phyloP scores from a whole-genome alignment of 768 basidiomycete genomes.

The Termitomyces sp. region DNA sequence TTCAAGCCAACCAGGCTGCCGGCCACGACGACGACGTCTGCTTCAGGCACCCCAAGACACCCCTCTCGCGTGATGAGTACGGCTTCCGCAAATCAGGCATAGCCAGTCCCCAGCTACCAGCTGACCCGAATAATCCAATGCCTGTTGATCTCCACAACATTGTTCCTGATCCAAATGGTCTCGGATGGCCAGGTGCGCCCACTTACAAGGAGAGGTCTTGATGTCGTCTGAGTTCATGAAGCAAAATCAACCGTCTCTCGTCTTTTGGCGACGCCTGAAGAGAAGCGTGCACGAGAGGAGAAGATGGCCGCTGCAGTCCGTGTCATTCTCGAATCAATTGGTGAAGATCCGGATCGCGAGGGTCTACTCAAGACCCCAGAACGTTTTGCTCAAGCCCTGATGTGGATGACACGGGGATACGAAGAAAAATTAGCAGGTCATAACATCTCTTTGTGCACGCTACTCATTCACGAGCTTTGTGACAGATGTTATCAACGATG shows the following conservation, averaged over 20 bases:
- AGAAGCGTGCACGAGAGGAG: constrained; percentile 66
- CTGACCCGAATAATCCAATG: constrained; percentile 25
- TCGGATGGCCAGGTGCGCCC: constrained; percentile 86
- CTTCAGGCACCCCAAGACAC: constrained; percentile 13
- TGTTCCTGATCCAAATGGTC: constrained; percentile 62
- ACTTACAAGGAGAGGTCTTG: neutral
- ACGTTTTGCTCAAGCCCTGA: constrained; percentile 91
- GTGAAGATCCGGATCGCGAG: constrained; percentile 95
- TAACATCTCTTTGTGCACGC: constrained; percentile 12
- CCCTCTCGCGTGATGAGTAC: constrained; percentile 66
- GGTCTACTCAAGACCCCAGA: constrained; percentile 90
- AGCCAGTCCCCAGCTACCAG: constrained; percentile 49
- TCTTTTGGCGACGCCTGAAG: constrained; percentile 72
- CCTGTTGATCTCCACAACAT: constrained; percentile 32
- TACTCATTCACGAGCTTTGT: constrained; percentile 4
- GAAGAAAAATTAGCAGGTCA: constrained; percentile 89
- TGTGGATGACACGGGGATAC: constrained; percentile 99
- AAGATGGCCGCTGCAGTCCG: constrained; percentile 82
- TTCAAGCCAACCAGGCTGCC: constrained; percentile 28
- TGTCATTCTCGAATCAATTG: constrained; percentile 93
- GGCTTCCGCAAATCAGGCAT: constrained; percentile 75
- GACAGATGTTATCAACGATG: constrained; percentile 96
- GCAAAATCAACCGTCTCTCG: constrained; percentile 89
- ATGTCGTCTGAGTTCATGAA: constrained; percentile 24
- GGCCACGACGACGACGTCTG: constrained; percentile 2